Evolutionary conservation across 805 yeast species (phyloP).

Genomic region (Lachancea cidri): DNA sequence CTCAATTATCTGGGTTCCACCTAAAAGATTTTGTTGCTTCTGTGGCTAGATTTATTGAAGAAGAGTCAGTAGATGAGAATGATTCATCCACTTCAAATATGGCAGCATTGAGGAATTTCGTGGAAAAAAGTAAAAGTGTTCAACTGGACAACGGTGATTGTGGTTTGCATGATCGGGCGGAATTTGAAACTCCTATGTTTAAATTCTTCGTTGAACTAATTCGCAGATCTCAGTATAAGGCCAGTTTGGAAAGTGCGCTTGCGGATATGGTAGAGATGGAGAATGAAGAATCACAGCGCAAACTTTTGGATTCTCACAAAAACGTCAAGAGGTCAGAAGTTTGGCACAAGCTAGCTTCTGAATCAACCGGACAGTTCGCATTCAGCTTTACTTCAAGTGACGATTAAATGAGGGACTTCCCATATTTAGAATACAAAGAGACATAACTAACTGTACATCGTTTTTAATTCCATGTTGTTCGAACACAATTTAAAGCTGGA

Average conservation of each 20-base stretch:
- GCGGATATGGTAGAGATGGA: conserved; percentile 34
- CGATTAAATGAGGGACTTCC: not conserved
- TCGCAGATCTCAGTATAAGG: conserved; percentile 33
- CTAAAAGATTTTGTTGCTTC: conserved; percentile 44
- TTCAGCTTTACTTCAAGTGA: conserved; percentile 31
- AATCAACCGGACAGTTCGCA: conserved; percentile 21
- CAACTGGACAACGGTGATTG: conserved; percentile 51
- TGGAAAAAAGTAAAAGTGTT: conserved; percentile 25
- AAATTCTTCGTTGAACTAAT: conserved; percentile 55
- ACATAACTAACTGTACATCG: not conserved
- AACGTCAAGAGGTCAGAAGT: conserved; percentile 40
- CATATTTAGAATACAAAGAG: not conserved
- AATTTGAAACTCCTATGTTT: conserved; percentile 47
- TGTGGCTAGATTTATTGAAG: conserved; percentile 19
- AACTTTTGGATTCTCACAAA: conserved; percentile 14
- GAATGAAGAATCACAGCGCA: conserved; percentile 22
- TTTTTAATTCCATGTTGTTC: no score
- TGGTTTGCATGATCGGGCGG: conserved; percentile 43
- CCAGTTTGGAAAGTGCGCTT: conserved; percentile 35
- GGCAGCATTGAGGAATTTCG: conserved; percentile 24
- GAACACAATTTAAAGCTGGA: no score
- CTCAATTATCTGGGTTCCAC: conserved; percentile 78
- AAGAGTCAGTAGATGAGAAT: not conserved
- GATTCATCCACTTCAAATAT: conserved; percentile 26
- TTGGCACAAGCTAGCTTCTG: conserved; percentile 46